A percentile compares a stretch with the other conserved stretches of the same genome.
These are phyloP conservation scores for Globisporangium lucens DNA, from an alignment of 352 stramenopile species.

Conservation along the genomic window DNA sequence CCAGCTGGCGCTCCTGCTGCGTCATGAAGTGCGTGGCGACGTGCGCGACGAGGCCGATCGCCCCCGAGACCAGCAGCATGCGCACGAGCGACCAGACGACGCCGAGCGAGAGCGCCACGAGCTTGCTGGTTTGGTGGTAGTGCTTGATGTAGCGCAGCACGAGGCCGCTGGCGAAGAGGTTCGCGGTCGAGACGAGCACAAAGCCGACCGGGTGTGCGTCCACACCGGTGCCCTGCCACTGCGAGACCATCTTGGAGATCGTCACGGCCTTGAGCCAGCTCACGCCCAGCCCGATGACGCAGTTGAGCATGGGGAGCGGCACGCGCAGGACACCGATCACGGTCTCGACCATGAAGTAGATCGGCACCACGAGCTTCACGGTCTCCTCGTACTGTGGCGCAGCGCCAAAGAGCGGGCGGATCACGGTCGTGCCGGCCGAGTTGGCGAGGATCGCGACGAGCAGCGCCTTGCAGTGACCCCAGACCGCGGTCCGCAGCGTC, in stretches of 20 bases:
- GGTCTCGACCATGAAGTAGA: constrained; percentile 49
- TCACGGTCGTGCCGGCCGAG: constrained; percentile 60
- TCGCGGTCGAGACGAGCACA: constrained; percentile 56
- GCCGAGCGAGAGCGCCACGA: constrained; percentile 35
- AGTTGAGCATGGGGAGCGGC: constrained; percentile 42
- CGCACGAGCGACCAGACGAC: constrained; percentile 43
- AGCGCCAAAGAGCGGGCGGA: constrained; percentile 54
- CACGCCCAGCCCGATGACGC: constrained; percentile 51
- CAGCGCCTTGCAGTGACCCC: constrained; percentile 41
- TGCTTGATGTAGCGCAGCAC: constrained; percentile 56
- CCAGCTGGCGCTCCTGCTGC: constrained; percentile 41
- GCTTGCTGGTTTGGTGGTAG: constrained; percentile 33
- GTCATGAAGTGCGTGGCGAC: constrained; percentile 56
- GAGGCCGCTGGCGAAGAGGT: constrained; percentile 65
- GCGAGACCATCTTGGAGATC: constrained; percentile 58
- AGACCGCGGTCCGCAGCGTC: constrained; percentile 33
- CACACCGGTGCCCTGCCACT: constrained; percentile 44
- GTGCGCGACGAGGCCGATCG: constrained; percentile 52
- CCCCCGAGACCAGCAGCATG: constrained; percentile 34
- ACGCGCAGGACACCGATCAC: constrained; percentile 37
- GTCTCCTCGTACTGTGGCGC: constrained; percentile 59
- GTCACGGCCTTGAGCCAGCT: constrained; percentile 75
- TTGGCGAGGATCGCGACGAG: constrained; percentile 55
- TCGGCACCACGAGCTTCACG: constrained; percentile 49
- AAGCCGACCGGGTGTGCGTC: constrained; percentile 58